Base-by-base conservation (phyloP, 2,329 filamentous ascomycete species). In the Colletotrichum sp. region DNA sequence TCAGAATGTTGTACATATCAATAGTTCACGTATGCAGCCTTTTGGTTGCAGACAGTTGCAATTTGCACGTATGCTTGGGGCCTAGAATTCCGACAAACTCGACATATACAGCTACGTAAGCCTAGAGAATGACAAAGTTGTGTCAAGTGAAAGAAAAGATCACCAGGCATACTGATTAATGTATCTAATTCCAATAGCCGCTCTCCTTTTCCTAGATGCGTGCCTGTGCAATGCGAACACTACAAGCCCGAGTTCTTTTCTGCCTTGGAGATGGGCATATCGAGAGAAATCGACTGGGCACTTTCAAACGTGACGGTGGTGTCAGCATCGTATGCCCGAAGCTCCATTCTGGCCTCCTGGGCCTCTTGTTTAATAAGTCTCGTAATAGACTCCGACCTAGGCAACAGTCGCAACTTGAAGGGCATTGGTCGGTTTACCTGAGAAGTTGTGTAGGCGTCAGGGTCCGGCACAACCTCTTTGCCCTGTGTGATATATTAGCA, bases 121-220 rank as follows among this genome's bases (percentile, higher is more conserved):
- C 21, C 24, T 28, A 6, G 21, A 4, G 8, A 56, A 56, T 28
- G 21, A 16, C 1, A 8, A 55, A 26, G 1, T 43, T 10, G 9
- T 12, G 0, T n/a, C 38, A 12, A 12, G 18, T n/a, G 43, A n/a
- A 12, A 21, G 5, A 14, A 24, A 16, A 56, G 21, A 28, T 16
- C 52, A 16, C 4, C 21, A 16, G 52, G 6, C 52, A 56, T 28
- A 0, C 21, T 24, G 52, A 8, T 26, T 56, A 18, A 12, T 28
- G 12, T 56, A 8, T 28, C 24, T 56, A 8, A 14, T 36, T 36
- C 0, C 13, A 36, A 36, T 0, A 24, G 12, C 0, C 7, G 24
- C 7, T 56, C 52, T 9, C 24, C 3, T 56, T 5, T 3, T 16
- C 8, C 21, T 10, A 0, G 4, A 26, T 28, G 13, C 0, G 7